phyloP scores from a whole-genome alignment of 2,329 filamentous ascomycete species.

The Bimuria novae-zelandiae region DNA sequence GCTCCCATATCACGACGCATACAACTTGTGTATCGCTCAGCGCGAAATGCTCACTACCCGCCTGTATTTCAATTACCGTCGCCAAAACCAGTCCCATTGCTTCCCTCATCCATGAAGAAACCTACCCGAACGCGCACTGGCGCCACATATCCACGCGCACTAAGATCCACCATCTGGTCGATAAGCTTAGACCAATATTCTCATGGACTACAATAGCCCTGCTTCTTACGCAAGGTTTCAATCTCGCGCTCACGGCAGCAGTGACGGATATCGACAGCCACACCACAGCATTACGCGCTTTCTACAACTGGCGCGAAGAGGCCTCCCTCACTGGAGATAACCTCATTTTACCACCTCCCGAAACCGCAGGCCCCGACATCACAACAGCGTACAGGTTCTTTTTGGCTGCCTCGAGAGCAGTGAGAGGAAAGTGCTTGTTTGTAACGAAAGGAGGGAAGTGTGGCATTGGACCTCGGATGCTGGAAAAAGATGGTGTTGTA shows the following conservation, averaged over 20 bases:
- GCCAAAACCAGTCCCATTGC: not conserved
- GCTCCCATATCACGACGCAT: not conserved
- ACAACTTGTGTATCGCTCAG: not conserved
- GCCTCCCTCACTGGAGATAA: not conserved
- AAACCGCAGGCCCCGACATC: not conserved
- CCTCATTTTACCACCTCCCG: not conserved
- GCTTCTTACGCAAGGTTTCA: not conserved
- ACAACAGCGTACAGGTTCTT: not conserved
- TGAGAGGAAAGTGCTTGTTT: not conserved
- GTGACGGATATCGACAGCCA: not conserved
- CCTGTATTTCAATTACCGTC: constrained; percentile 1
- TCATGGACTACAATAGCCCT: not conserved
- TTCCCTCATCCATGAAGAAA: not conserved
- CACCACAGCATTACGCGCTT: not conserved
- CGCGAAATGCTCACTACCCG: not conserved
- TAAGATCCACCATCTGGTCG: not conserved
- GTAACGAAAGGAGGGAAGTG: not conserved
- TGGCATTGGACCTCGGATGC: not conserved
- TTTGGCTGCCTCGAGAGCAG: not conserved
- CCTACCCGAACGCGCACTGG: not conserved
- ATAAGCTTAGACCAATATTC: not conserved
- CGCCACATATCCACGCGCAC: not conserved
- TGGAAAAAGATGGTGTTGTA: not conserved
- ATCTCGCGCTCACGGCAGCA: not conserved
- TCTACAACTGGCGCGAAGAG: not conserved